Percentiles rank a stretch among this genome's conserved stretches.
Evolutionary conservation across 2,329 filamentous ascomycete species (phyloP).

Genomic region (Claviceps sp.): DNA sequence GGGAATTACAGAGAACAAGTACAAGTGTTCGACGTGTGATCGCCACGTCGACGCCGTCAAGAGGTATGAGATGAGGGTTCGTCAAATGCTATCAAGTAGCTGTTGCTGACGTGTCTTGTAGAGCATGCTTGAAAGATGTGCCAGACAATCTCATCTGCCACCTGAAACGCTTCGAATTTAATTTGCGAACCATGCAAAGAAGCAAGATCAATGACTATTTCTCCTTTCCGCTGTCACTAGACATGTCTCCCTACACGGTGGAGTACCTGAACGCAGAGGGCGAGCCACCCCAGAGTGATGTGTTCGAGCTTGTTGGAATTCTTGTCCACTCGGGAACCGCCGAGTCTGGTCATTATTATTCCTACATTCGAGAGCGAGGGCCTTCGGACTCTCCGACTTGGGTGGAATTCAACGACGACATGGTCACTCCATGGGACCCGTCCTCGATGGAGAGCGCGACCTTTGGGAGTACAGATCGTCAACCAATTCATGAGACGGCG

Average conservation of each 20-base stretch:
- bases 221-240: constrained; percentile 67
- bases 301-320: constrained; percentile 89
- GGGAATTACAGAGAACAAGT: constrained; percentile 68
- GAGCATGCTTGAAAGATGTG: constrained; percentile 81
- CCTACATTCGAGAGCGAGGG: constrained; percentile 75
- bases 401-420: constrained; percentile 93
- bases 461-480: constrained; percentile 56
- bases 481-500: constrained; percentile 28
- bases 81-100: background rate
- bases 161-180: constrained; percentile 77
- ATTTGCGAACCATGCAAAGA: constrained; percentile 60
- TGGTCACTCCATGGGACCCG: constrained; percentile 64
- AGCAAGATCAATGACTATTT: constrained; percentile 96
- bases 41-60: constrained; percentile 88
- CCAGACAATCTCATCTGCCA: constrained; percentile 94
- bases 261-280: constrained; percentile 56
- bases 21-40: constrained; percentile 86
- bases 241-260: constrained; percentile 85
- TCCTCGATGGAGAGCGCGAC: constrained; percentile 59
- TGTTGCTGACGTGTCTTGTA: constrained; percentile 18
- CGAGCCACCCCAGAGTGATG: constrained; percentile 44
- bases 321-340: constrained; percentile 88
- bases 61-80: constrained; percentile 32
- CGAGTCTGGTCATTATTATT: constrained; percentile 94
- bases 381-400: constrained; percentile 41